phyloP scores from a whole-genome alignment of 1,284 basidiomycete genomes.

The Trichosporon sp. region DNA sequence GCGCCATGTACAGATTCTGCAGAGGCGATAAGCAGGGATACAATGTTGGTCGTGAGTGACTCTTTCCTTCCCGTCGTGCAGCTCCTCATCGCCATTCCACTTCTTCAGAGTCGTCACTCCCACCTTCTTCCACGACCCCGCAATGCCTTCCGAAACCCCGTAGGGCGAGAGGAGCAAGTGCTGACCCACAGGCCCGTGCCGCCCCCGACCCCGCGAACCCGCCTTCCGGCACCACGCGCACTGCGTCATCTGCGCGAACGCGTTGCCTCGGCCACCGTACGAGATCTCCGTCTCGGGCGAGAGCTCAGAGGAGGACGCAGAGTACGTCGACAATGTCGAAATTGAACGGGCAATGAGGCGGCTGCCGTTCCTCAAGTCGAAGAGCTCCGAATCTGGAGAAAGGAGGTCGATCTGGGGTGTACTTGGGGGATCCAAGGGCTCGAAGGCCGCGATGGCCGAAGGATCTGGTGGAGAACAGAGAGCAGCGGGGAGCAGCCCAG shows the following conservation, averaged over 20 bases:
- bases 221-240: background rate
- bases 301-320: background rate
- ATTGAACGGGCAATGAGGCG: background rate
- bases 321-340: slow-evolving; percentile 6
- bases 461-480: background rate
- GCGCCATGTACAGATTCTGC: background rate
- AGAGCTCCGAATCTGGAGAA: background rate
- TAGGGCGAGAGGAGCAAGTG: background rate
- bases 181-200: slow-evolving; percentile 7
- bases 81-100: background rate
- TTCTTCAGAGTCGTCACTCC: too few relatives aligned
- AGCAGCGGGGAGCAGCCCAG: too few relatives aligned
- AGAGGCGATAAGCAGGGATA: slow-evolving; percentile 9
- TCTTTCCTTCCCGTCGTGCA: background rate
- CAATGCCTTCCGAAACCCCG: too few relatives aligned
- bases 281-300: background rate
- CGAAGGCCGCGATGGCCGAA: too few relatives aligned
- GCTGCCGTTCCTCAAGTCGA: background rate
- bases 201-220: background rate
- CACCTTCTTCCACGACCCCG: background rate
- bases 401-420: background rate
- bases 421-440: background rate
- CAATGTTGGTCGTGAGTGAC: background rate
- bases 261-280: background rate
- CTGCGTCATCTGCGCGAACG: background rate